phyloP scores from a whole-genome alignment of 179 eudicot genomes.

The Spinacia oleracea region DNA sequence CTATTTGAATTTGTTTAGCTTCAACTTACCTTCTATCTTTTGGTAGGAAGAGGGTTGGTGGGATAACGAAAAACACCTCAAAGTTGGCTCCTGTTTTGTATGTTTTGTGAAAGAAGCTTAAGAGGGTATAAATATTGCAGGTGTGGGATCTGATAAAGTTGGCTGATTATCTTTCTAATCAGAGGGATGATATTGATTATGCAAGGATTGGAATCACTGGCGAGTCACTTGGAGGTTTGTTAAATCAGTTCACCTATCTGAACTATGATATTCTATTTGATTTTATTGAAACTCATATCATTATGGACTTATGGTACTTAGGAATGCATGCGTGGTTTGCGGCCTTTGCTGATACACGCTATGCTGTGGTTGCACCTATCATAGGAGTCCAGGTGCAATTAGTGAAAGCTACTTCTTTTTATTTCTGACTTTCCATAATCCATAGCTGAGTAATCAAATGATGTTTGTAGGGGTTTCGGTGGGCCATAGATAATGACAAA shows the following conservation, averaged over 20 bases:
- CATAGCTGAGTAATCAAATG: neutral
- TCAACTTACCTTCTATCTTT: neutral
- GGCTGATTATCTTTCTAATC: conserved; percentile 72
- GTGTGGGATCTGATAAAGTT: conserved; percentile 91
- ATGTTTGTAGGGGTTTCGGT: conserved; percentile 73
- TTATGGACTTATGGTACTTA: conserved; percentile 26
- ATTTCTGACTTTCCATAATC: neutral
- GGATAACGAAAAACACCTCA: neutral
- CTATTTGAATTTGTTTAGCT: neutral
- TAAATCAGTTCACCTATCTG: neutral
- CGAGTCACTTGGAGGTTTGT: conserved; percentile 97
- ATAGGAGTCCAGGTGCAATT: conserved; percentile 92
- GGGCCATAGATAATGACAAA: conserved; percentile 86
- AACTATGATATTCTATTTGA: neutral
- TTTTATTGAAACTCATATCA: conserved; percentile 1
- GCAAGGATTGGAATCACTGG: conserved; percentile 90
- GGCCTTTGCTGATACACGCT: conserved; percentile 81
- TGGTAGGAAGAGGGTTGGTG: neutral
- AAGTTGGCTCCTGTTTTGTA: neutral
- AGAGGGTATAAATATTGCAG: conserved; percentile 39
- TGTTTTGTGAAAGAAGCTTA: neutral
- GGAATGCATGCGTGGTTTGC: conserved; percentile 99
- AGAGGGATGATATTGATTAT: conserved; percentile 72
- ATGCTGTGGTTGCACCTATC: conserved; percentile 79
- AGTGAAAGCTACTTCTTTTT: conserved; percentile 4